Evolutionary conservation across 1,139 yeast species (phyloP).

Genomic region (Candida anutae): DNA sequence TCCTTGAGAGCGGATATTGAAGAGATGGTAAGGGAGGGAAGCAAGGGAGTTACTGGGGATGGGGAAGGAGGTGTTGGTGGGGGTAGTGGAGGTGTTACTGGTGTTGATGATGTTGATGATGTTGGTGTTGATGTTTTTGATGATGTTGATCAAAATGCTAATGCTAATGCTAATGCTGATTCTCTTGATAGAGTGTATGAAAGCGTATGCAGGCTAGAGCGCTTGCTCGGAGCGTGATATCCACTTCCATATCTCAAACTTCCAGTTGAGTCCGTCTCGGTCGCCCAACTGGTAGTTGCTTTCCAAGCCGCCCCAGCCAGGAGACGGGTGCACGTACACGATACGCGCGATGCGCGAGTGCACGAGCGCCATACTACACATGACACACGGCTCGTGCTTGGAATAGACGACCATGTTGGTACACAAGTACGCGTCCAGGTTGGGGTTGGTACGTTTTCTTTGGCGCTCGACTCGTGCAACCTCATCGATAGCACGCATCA

Average conservation of each 20-base stretch:
- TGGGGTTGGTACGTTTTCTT: slow-evolving; percentile 15
- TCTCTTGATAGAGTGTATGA: slow-evolving; percentile 20
- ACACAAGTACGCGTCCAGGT: slow-evolving; percentile 52
- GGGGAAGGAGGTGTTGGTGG: no score
- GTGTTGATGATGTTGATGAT: no score
- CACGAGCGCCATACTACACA: slow-evolving; percentile 95
- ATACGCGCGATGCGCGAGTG: slow-evolving; percentile 78
- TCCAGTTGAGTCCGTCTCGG: slow-evolving; percentile 67
- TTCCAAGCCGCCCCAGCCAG: slow-evolving; percentile 43
- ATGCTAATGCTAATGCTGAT: no score
- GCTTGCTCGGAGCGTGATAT: no score
- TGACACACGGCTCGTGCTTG: slow-evolving; percentile 92
- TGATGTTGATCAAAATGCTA: no score
- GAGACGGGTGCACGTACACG: slow-evolving; percentile 45
- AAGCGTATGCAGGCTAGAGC: no score
- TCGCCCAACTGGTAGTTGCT: slow-evolving; percentile 70
- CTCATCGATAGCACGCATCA: slow-evolving; percentile 59
- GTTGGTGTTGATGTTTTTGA: no score
- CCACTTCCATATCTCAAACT: slow-evolving; percentile 73
- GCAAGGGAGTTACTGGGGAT: no score
- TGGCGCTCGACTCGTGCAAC: slow-evolving; percentile 46
- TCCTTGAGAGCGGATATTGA: no score
- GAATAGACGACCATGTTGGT: slow-evolving; percentile 71
- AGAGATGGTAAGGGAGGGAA: no score
- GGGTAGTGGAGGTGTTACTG: no score